Percentiles rank a stretch among this genome's conserved stretches.
phyloP scores from a whole-genome alignment of 2,329 filamentous ascomycete species.

The Phaeosphaeriaceae sp. region DNA sequence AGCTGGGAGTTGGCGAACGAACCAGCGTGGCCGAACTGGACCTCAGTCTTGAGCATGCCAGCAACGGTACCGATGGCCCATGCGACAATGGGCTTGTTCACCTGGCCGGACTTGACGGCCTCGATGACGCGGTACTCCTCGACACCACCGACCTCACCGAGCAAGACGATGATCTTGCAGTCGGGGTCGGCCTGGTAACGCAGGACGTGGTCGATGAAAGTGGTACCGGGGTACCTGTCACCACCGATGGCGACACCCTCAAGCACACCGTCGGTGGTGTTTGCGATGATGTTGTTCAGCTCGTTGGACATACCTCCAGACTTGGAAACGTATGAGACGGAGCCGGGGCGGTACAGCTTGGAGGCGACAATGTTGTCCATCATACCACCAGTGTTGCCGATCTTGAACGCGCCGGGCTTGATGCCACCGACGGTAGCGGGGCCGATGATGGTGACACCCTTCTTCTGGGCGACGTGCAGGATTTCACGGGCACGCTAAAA shows the following conservation, averaged over 20 bases:
- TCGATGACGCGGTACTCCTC: slow-evolving; percentile 99
- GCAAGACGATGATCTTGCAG: slow-evolving; percentile 95
- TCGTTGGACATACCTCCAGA: slow-evolving; percentile 99
- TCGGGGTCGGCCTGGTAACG: slow-evolving; percentile 95
- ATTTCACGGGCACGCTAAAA: slow-evolving; percentile 93
- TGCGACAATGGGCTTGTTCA: slow-evolving; percentile 98
- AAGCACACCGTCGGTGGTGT: slow-evolving; percentile 96
- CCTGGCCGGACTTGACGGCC: slow-evolving; percentile 89
- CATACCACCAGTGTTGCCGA: slow-evolving; percentile 99
- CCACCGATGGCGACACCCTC: slow-evolving; percentile 99
- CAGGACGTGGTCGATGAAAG: slow-evolving; percentile 98
- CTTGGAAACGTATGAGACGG: slow-evolving; percentile 99
- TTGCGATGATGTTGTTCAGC: slow-evolving; percentile 98
- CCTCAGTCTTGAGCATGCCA: slow-evolving; percentile 99
- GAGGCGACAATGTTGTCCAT: slow-evolving; percentile 99
- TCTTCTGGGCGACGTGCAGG: slow-evolving; percentile 94
- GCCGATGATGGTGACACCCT: slow-evolving; percentile 98
- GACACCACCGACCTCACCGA: slow-evolving; percentile 98
- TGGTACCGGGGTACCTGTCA: slow-evolving; percentile 98
- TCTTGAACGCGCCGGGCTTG: slow-evolving; percentile 99
- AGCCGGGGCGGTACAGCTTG: slow-evolving; percentile 99
- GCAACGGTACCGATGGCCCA: slow-evolving; percentile 99
- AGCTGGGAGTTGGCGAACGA: slow-evolving; percentile 99
- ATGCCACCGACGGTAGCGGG: slow-evolving; percentile 98
- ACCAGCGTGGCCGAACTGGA: slow-evolving; percentile 98